Evolutionary conservation across 2,329 filamentous ascomycete species (phyloP).

Genomic region (Neonectria sp.): DNA sequence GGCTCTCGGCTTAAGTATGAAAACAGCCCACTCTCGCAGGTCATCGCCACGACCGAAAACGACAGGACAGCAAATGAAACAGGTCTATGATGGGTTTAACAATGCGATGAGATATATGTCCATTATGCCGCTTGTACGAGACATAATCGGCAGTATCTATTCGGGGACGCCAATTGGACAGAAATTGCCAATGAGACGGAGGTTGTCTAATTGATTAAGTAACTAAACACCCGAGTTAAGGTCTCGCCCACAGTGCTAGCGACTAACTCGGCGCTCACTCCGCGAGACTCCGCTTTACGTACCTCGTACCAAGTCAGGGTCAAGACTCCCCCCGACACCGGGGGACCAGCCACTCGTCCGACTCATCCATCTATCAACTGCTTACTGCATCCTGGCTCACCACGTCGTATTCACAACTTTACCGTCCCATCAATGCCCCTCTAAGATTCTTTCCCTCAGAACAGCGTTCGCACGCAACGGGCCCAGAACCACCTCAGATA

Average conservation of each 20-base stretch:
- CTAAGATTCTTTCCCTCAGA: not conserved
- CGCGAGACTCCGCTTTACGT: not conserved
- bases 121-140: not conserved
- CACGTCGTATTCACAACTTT: not conserved
- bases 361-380: not conserved
- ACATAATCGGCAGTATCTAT: not conserved
- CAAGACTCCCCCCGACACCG: not conserved
- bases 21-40: not conserved
- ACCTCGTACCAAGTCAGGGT: too few relatives aligned
- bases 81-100: not conserved
- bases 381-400: not conserved
- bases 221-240: too few relatives aligned
- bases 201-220: not conserved
- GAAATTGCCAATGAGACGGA: not conserved
- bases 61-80: not conserved
- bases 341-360: not conserved
- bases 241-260: not conserved
- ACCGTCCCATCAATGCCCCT: not conserved
- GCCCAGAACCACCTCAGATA: not conserved
- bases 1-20: not conserved
- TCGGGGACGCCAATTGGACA: not conserved
- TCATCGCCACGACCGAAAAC: not conserved
- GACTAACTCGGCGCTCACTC: not conserved
- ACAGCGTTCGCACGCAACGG: not conserved
- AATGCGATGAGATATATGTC: not conserved